A percentile compares a stretch with the other conserved stretches of the same genome.
Evolutionary conservation across 495 filamentous ascomycete species (phyloP).

Genomic region (Friedmanniomyces endolithicus): DNA sequence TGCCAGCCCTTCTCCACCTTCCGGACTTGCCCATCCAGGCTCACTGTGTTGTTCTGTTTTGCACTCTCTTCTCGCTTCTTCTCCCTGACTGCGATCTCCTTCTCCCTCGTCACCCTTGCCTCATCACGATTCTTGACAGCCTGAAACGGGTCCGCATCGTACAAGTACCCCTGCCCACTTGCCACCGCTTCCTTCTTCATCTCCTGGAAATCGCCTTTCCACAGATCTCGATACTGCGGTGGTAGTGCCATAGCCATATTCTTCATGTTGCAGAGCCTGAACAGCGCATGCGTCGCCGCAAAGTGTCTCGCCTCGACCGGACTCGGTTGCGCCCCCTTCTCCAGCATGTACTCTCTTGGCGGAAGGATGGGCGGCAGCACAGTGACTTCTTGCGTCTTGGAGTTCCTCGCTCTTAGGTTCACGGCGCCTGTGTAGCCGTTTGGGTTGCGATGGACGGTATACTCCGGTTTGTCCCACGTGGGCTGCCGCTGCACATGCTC

Average conservation of each 20-base stretch:
- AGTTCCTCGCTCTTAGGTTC: constrained; percentile 61
- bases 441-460: constrained; percentile 40
- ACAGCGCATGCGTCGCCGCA: constrained; percentile 79
- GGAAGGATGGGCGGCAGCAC: constrained; percentile 74
- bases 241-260: constrained; percentile 90
- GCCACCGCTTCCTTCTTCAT: constrained; percentile 66
- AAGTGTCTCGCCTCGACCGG: constrained; percentile 85
- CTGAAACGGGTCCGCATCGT: constrained; percentile 87
- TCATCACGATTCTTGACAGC: constrained; percentile 67
- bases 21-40: constrained; percentile 23
- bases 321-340: constrained; percentile 55
- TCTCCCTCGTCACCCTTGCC: constrained; percentile 55
- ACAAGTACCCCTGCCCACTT: constrained; percentile 76
- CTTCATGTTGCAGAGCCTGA: constrained; percentile 82
- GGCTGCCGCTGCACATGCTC: constrained; percentile 93
- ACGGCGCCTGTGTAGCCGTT: constrained; percentile 64
- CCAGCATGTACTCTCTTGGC: constrained; percentile 43
- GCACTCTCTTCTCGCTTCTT: constrained; percentile 25
- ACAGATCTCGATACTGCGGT: constrained; percentile 73
- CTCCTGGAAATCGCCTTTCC: constrained; percentile 72
- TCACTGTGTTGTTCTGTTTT: constrained; percentile 27
- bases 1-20: constrained; percentile 60
- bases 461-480: constrained; percentile 92
- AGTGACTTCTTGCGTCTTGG: constrained; percentile 66
- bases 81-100: constrained; percentile 42